A percentile compares a stretch with the other conserved stretches of the same genome.
These are phyloP conservation scores for Mimosa bimucronata DNA, from an alignment of 306 rosid genomes.

Conservation along the genomic window DNA sequence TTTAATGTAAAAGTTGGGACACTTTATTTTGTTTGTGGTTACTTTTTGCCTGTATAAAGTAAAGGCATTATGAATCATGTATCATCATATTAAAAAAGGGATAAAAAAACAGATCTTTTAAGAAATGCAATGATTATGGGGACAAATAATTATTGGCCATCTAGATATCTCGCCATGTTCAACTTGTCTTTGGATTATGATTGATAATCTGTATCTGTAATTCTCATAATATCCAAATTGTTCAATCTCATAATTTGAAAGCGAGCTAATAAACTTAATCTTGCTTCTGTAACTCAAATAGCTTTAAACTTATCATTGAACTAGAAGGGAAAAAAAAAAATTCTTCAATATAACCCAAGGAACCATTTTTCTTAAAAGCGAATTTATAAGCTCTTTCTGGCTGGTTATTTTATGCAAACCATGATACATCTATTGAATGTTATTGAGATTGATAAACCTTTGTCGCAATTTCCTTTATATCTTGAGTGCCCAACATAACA, in stretches of 20 bases:
- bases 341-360: no score
- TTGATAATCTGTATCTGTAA: not conserved
- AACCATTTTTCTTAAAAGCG: no score
- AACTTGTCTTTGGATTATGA: not conserved
- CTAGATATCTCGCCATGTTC: not conserved
- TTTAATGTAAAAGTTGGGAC: not conserved
- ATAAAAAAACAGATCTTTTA: not conserved
- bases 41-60: not conserved
- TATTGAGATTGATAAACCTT: no score
- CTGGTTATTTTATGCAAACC: not conserved
- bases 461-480: no score
- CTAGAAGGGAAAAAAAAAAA: not conserved
- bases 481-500: no score
- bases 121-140: not conserved
- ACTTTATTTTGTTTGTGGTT: not conserved
- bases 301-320: not conserved
- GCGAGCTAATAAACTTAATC: not conserved
- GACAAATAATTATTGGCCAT: not conserved
- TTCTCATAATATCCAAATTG: not conserved
- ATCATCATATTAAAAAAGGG: not conserved
- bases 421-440: not conserved
- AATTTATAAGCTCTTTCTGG: not conserved
- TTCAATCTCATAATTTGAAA: not conserved
- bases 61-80: not conserved
- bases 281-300: not conserved